A percentile compares a stretch with the other conserved stretches of the same genome.
Evolutionary conservation across 768 basidiomycete genomes (phyloP).

Genomic region (Mycena pura): DNA sequence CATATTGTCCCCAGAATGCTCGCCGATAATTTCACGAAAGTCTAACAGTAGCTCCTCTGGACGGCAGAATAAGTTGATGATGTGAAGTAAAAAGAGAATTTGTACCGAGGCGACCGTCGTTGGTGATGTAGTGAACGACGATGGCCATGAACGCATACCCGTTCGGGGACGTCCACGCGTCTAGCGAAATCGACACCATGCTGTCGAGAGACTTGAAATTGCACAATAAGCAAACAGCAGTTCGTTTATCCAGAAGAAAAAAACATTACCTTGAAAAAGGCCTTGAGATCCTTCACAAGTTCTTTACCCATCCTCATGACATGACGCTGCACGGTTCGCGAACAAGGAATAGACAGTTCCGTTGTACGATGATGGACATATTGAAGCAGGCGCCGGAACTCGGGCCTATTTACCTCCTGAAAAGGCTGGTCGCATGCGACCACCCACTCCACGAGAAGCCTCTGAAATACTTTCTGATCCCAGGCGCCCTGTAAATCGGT

Average conservation of each 20-base stretch:
- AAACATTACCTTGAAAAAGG: constrained; percentile 1
- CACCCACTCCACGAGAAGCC: constrained; percentile 4
- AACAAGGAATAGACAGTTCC: neutral
- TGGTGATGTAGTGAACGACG: constrained; percentile 36
- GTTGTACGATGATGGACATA: constrained; percentile 3
- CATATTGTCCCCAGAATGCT: constrained; percentile 45
- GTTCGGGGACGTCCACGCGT: constrained; percentile 41
- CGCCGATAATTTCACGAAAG: constrained; percentile 41
- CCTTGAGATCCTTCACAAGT: neutral
- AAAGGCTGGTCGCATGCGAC: constrained; percentile 13
- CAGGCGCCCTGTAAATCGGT: neutral
- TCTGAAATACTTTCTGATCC: constrained; percentile 1
- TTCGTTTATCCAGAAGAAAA: neutral
- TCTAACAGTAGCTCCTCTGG: constrained; percentile 46
- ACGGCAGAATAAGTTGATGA: neutral
- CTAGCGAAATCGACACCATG: constrained; percentile 30
- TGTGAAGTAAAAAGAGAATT: neutral
- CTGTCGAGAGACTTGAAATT: neutral
- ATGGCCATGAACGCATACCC: constrained; percentile 38
- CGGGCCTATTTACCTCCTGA: neutral
- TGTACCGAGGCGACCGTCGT: constrained; percentile 32
- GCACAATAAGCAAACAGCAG: neutral
- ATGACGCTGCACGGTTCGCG: neutral
- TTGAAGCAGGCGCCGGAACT: neutral
- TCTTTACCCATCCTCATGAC: neutral